These are phyloP conservation scores for Pinguiococcus pyrenoidosus DNA, from an alignment of 108 stramenopile genomes.

Conservation along the genomic window DNA sequence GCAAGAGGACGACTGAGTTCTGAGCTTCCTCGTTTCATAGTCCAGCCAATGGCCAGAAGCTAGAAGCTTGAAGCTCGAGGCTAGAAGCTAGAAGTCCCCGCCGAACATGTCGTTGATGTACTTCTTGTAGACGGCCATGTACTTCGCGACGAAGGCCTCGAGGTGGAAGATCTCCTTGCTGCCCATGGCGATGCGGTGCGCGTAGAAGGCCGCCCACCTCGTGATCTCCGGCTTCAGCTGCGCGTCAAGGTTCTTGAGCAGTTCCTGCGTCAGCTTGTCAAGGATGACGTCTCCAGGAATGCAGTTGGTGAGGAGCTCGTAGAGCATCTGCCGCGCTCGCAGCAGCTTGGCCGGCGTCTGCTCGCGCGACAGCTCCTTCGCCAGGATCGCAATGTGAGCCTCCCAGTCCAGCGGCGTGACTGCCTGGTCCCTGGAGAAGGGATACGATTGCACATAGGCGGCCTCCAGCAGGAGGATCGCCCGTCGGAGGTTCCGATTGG, in stretches of 20 bases:
- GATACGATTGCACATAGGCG: slow-evolving; percentile 50
- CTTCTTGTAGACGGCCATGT: slow-evolving; percentile 87
- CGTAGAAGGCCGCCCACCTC: slow-evolving; percentile 89
- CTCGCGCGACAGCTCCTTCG: slow-evolving; percentile 58
- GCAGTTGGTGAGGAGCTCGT: slow-evolving; percentile 90
- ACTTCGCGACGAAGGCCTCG: slow-evolving; percentile 95
- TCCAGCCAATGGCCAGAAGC: background rate
- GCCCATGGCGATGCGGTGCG: slow-evolving; percentile 74
- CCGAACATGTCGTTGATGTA: slow-evolving; percentile 73
- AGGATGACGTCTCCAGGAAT: slow-evolving; percentile 81
- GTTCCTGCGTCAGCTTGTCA: slow-evolving; percentile 56
- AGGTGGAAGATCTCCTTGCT: slow-evolving; percentile 97
- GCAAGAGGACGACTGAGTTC: background rate
- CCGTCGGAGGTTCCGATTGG: slow-evolving; percentile 81
- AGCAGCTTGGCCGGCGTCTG: slow-evolving; percentile 63
- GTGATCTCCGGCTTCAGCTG: slow-evolving; percentile 67
- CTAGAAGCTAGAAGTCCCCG: too few species aligned
- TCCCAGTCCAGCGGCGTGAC: slow-evolving; percentile 73
- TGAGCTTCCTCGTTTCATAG: background rate
- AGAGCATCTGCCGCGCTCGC: slow-evolving; percentile 66
- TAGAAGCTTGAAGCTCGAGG: too few species aligned
- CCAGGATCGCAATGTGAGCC: slow-evolving; percentile 72
- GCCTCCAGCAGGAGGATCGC: slow-evolving; percentile 93
- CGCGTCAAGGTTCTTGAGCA: slow-evolving; percentile 68
- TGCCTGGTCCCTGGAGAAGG: slow-evolving; percentile 15